phyloP scores from a whole-genome alignment of 768 basidiomycete species.

The Lentinula detonsa region DNA sequence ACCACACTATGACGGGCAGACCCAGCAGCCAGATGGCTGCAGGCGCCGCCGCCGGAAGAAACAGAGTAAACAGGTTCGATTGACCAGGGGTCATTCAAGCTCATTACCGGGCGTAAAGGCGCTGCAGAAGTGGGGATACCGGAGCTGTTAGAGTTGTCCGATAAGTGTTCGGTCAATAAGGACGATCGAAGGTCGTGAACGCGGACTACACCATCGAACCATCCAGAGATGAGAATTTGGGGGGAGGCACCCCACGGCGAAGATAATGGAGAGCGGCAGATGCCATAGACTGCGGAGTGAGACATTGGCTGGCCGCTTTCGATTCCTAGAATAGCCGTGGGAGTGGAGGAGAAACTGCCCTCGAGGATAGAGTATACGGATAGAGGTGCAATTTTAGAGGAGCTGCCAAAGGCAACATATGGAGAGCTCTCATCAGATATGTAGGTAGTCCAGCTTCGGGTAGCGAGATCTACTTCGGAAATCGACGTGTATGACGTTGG shows the following conservation, averaged over 20 bases:
- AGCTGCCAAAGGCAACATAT: slow-evolving; percentile 65
- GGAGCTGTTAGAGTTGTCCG: slow-evolving; percentile 6
- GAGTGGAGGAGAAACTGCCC: slow-evolving; percentile 36
- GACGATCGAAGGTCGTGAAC: slow-evolving; percentile 70
- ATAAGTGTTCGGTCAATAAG: background rate
- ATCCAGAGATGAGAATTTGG: slow-evolving; percentile 69
- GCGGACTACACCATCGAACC: slow-evolving; percentile 74
- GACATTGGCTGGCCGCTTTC: slow-evolving; percentile 15
- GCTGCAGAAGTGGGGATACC: slow-evolving; percentile 14
- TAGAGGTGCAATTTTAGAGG: slow-evolving; percentile 49
- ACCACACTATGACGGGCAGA: slow-evolving; percentile 73
- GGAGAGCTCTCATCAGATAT: slow-evolving; percentile 47
- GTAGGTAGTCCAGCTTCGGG: slow-evolving; percentile 59
- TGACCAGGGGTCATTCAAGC: slow-evolving; percentile 61
- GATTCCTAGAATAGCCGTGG: slow-evolving; percentile 44
- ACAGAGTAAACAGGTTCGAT: slow-evolving; percentile 72
- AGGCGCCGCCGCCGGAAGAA: slow-evolving; percentile 65
- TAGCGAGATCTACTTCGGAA: slow-evolving; percentile 35
- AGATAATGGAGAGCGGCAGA: slow-evolving; percentile 52
- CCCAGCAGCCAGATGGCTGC: slow-evolving; percentile 67
- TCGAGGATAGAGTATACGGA: slow-evolving; percentile 48
- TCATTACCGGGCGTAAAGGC: slow-evolving; percentile 51
- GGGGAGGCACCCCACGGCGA: slow-evolving; percentile 69
- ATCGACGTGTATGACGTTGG: slow-evolving; percentile 14
- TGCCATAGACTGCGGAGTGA: slow-evolving; percentile 65